These are phyloP conservation scores for Cryptococcus amylolentus DNA, from an alignment of 1,284 basidiomycete species.

Conservation along the genomic window DNA sequence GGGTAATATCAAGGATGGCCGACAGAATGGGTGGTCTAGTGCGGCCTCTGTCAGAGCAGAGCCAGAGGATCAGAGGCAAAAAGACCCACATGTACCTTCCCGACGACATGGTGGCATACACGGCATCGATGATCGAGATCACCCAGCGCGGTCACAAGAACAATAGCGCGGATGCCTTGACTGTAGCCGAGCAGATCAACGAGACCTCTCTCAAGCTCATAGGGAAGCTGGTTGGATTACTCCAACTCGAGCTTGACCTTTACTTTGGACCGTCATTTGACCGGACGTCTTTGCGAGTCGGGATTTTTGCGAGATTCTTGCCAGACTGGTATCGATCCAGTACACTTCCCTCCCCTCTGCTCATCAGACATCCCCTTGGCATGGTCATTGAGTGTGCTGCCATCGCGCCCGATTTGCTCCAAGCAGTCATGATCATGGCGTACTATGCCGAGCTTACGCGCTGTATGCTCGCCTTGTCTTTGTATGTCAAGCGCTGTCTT, in stretches of 20 bases:
- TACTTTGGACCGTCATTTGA: slow-evolving; percentile 53
- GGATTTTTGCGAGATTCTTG: slow-evolving; percentile 77
- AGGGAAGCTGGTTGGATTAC: slow-evolving; percentile 65
- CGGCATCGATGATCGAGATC: slow-evolving; percentile 75
- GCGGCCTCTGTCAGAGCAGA: slow-evolving; percentile 45
- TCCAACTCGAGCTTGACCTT: slow-evolving; percentile 52
- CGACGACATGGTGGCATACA: slow-evolving; percentile 85
- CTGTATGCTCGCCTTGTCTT: slow-evolving; percentile 69
- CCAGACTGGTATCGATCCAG: slow-evolving; percentile 81
- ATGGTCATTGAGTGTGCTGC: slow-evolving; percentile 83
- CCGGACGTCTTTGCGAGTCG: slow-evolving; percentile 68
- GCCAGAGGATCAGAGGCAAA: slow-evolving; percentile 40
- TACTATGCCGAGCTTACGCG: slow-evolving; percentile 87
- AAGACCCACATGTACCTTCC: slow-evolving; percentile 68
- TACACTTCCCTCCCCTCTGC: slow-evolving; percentile 70
- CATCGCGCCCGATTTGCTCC: slow-evolving; percentile 79
- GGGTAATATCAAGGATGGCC: slow-evolving; percentile 38
- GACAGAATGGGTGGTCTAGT: slow-evolving; percentile 40
- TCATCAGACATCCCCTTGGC: slow-evolving; percentile 80
- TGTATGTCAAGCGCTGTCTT: slow-evolving; percentile 44
- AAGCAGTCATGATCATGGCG: slow-evolving; percentile 74
- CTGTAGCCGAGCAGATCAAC: slow-evolving; percentile 68
- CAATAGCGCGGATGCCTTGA: slow-evolving; percentile 36
- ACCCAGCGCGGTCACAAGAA: slow-evolving; percentile 66
- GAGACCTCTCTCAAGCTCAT: slow-evolving; percentile 74